Percentiles rank a stretch among this genome's conserved stretches.
phyloP scores from a whole-genome alignment of 179 eudicot genomes.

The Camellia oleifera region DNA sequence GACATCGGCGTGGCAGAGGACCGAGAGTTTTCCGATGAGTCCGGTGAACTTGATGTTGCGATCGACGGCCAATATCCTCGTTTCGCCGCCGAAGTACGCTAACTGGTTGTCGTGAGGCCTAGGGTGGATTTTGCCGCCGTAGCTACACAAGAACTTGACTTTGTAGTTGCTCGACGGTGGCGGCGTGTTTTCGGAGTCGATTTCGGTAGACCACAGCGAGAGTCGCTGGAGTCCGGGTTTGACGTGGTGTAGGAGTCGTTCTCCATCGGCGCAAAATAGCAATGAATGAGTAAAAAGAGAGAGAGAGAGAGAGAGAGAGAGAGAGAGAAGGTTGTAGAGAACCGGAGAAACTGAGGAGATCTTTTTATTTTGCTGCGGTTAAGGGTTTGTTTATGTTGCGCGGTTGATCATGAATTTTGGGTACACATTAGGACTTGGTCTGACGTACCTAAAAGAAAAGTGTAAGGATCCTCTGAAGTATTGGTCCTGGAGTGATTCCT shows the following conservation, averaged over 20 bases:
- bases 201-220: slow-evolving; percentile 46
- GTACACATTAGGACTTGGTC: too few relatives aligned
- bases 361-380: too few relatives aligned
- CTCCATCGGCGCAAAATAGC: slow-evolving; percentile 26
- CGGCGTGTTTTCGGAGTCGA: slow-evolving; percentile 36
- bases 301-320: too few relatives aligned
- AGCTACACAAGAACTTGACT: slow-evolving; percentile 63
- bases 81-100: slow-evolving; percentile 71
- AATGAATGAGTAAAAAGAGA: too few relatives aligned
- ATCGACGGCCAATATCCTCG: slow-evolving; percentile 53
- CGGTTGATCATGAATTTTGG: too few relatives aligned
- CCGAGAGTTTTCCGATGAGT: slow-evolving; percentile 31
- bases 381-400: too few relatives aligned
- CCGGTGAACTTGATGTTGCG: slow-evolving; percentile 42
- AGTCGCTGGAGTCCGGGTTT: slow-evolving; percentile 40
- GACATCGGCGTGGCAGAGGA: slow-evolving; percentile 30
- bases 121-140: slow-evolving; percentile 70
- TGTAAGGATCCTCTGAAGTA: too few relatives aligned
- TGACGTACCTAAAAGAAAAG: too few relatives aligned
- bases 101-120: slow-evolving; percentile 73
- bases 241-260: slow-evolving; percentile 30
- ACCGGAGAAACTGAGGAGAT: too few relatives aligned
- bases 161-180: slow-evolving; percentile 22
- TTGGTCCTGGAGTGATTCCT: too few relatives aligned
- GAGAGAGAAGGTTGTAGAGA: too few relatives aligned